Percentiles rank a stretch among this genome's conserved stretches.
Evolutionary conservation across 176 grass and related monocot species (phyloP).

Genomic region (Aegilops sharonensis): DNA sequence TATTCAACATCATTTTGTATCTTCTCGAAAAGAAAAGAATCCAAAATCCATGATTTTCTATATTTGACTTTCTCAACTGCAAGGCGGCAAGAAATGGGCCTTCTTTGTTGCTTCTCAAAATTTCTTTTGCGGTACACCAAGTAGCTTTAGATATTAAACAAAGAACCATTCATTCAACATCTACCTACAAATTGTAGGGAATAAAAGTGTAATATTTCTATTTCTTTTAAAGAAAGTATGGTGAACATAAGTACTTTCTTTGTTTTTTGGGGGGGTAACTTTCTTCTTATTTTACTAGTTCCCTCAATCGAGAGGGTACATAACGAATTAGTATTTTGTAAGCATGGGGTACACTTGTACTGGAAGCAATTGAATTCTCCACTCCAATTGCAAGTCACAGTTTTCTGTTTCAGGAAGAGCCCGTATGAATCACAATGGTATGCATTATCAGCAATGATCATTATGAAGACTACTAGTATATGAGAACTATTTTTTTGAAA

Average conservation of each 20-base stretch:
- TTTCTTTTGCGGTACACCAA: neutral
- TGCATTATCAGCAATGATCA: no score
- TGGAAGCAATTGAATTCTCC: no score
- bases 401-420: no score
- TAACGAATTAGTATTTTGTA: neutral
- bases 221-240: neutral
- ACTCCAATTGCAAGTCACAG: no score
- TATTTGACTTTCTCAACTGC: neutral
- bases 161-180: neutral
- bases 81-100: conserved; percentile 16
- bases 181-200: neutral
- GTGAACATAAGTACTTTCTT: neutral
- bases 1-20: neutral
- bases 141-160: neutral
- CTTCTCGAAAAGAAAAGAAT: neutral
- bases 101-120: neutral
- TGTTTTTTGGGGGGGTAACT: neutral
- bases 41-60: neutral
- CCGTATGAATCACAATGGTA: no score
- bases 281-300: neutral
- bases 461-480: no score
- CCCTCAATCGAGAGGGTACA: neutral
- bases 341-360: neutral
- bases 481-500: no score
- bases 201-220: neutral